phyloP scores from a whole-genome alignment of 2,329 filamentous ascomycete genomes.

The Trichoderma gracile region DNA sequence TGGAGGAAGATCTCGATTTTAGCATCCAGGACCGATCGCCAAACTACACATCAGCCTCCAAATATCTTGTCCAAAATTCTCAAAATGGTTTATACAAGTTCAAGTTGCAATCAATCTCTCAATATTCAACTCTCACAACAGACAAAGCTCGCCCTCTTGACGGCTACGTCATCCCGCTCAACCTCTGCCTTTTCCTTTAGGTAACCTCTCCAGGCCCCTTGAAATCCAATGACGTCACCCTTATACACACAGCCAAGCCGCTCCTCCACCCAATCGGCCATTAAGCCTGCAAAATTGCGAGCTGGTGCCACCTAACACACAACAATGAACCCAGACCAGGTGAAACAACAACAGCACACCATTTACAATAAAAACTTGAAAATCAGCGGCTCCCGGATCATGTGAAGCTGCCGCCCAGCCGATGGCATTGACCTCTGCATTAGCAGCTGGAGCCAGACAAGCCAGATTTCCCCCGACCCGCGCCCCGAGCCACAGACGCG shows the following conservation, averaged over 20 bases:
- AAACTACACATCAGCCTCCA: background rate
- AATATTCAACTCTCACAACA: background rate
- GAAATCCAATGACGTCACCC: constrained; percentile 4
- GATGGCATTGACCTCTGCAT: background rate
- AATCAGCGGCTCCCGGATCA: background rate
- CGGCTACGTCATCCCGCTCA: background rate
- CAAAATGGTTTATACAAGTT: too few species aligned
- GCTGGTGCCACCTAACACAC: background rate
- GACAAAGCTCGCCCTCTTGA: background rate
- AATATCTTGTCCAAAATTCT: too few species aligned
- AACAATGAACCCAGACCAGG: too few species aligned
- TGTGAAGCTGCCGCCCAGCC: background rate
- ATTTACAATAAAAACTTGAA: background rate
- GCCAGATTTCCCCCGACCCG: background rate
- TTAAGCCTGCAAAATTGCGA: background rate
- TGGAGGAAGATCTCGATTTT: too few species aligned
- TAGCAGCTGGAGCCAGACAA: background rate
- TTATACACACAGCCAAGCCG: background rate
- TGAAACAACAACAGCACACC: too few species aligned
- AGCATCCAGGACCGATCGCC: background rate
- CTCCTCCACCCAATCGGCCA: constrained; percentile 1
- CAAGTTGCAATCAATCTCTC: too few species aligned
- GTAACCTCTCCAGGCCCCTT: background rate
- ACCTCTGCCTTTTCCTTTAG: background rate
- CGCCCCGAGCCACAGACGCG: background rate